phyloP scores from a whole-genome alignment of 2,329 filamentous ascomycete species.

The Penicillium sp. region DNA sequence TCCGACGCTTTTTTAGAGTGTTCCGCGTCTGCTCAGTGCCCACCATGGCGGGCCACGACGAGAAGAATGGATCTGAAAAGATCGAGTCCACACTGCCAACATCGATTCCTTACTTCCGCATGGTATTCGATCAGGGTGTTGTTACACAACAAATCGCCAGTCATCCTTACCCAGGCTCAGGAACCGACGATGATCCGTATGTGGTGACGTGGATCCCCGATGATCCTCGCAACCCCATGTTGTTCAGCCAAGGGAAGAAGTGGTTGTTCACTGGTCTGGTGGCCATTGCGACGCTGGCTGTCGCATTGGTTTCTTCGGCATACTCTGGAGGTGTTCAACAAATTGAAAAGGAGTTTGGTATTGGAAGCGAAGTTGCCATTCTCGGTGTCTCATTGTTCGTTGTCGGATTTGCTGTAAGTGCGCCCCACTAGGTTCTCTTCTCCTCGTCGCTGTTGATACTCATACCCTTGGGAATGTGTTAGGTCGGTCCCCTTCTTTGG shows the following conservation, averaged over 20 bases:
- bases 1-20: background rate
- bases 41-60: constrained; percentile 24
- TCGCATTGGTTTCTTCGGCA: constrained; percentile 64
- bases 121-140: constrained; percentile 54
- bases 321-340: constrained; percentile 24
- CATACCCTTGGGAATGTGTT: constrained; percentile 20
- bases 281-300: constrained; percentile 60
- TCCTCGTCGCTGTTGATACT: too few relatives aligned
- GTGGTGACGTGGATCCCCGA: constrained; percentile 61
- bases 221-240: constrained; percentile 63
- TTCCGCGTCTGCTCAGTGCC: constrained; percentile 9
- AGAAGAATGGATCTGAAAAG: constrained; percentile 20
- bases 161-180: constrained; percentile 53
- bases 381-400: constrained; percentile 61
- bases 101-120: constrained; percentile 42
- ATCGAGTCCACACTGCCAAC: constrained; percentile 23
- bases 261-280: constrained; percentile 61
- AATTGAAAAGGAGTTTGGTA: constrained; percentile 51
- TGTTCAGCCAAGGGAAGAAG: constrained; percentile 52
- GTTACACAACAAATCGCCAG: constrained; percentile 53
- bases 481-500: constrained; percentile 58
- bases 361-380: constrained; percentile 50
- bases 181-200: constrained; percentile 62
- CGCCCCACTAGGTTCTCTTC: background rate
- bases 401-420: constrained; percentile 47